Evolutionary conservation across 805 yeast genomes (phyloP), one percentile per base, ranked within the genome.

Genomic region (Starmerella riodocensis): DNA sequence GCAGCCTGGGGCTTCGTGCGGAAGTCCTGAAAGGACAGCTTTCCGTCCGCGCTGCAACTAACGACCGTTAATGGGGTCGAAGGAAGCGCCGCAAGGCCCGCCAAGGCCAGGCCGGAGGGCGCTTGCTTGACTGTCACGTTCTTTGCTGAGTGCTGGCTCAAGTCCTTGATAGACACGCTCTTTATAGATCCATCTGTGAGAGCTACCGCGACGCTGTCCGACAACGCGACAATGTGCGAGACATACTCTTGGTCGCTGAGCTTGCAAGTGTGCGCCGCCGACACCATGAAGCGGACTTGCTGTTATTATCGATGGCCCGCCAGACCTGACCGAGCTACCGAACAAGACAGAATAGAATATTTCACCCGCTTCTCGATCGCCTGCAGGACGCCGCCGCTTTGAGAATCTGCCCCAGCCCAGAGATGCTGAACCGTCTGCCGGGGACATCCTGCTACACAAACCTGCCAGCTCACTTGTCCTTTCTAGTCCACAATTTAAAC

Each of bases 141-240:
- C 11, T 6, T 5, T 4, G 34, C 16, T 11, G 11, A 6, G 24
- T 24, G 11, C 5, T 20, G 19, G 26, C 20, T 31, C 34, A 31
- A 20, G 6, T 31, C 34, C 13, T 24, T 13, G 7, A 31, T 21
- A 8, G 34, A 43, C n/a, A 32, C 3, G 29, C 39, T 38, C 18
- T 35, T 26, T n/a, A 51, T 29, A 3, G 55, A 40, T 20, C 53
- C 43, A 30, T 51, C 42, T 3, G 53, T 45, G 16, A 51, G 36
- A 9, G 46, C 54, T 1, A 41, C 47, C 6, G 36, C 47, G 6
- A 50, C 28, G 2, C 28, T 21, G 4, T 33, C 14, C 1, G 42
- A 40, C 23, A 41, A 26, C 1, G 37, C 34, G 2, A 41, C 38
- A 5, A 47, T n/a, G 34, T 44, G 50, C 7, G 43, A 34, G 11